These are phyloP conservation scores for Trichosporon faecale DNA, from an alignment of 1,284 basidiomycete genomes.

Conservation along the genomic window DNA sequence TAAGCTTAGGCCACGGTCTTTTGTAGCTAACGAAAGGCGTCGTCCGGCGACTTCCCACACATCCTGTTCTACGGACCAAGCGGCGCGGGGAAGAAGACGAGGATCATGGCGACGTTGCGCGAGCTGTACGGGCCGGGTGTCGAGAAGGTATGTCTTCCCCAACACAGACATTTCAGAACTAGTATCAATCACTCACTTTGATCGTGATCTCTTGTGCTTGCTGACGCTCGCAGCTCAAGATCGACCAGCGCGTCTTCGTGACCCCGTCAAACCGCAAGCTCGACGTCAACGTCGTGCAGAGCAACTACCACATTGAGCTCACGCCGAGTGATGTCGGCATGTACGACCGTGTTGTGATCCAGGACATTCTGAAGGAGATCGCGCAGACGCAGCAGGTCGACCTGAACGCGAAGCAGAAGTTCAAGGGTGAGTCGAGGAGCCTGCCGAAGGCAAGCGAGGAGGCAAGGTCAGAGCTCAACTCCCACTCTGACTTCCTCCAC, in stretches of 20 bases:
- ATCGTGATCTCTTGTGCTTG: neutral
- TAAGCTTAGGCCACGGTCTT: slow-evolving; percentile 38
- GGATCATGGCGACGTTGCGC: slow-evolving; percentile 82
- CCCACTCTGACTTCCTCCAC: neutral
- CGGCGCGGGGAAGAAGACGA: slow-evolving; percentile 96
- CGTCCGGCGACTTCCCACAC: slow-evolving; percentile 93
- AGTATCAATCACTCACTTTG: no score
- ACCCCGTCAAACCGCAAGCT: slow-evolving; percentile 93
- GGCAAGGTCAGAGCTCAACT: no score
- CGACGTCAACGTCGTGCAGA: slow-evolving; percentile 95
- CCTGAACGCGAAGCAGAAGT: slow-evolving; percentile 87
- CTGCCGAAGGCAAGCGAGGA: neutral
- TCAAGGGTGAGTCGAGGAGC: slow-evolving; percentile 69
- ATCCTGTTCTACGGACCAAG: slow-evolving; percentile 97
- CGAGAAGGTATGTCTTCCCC: slow-evolving; percentile 66
- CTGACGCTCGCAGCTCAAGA: slow-evolving; percentile 69
- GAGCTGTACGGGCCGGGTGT: slow-evolving; percentile 89
- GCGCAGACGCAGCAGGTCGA: slow-evolving; percentile 99
- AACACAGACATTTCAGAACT: no score
- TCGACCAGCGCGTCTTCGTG: slow-evolving; percentile 94
- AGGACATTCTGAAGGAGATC: slow-evolving; percentile 96
- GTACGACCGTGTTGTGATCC: slow-evolving; percentile 92
- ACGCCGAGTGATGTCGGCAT: slow-evolving; percentile 98
- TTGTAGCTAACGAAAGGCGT: slow-evolving; percentile 57
- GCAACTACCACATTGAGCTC: slow-evolving; percentile 96